Evolutionary conservation across 139 green algal genomes (phyloP).

Genomic region (Parachlorella kessleri): DNA sequence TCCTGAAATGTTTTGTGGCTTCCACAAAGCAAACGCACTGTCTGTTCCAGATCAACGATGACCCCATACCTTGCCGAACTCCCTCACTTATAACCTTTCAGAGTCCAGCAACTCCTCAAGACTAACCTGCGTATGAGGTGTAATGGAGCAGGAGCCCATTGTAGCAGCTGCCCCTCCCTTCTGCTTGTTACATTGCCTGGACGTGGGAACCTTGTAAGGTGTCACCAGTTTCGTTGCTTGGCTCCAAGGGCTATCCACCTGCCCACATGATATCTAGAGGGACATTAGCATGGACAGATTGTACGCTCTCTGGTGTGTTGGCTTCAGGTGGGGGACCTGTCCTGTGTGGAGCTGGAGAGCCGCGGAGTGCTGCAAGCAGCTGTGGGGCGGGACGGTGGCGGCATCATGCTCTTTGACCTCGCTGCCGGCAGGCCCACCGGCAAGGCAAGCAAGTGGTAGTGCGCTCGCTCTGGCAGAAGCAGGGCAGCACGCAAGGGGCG

Average conservation of each 20-base stretch:
- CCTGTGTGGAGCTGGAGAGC: constrained; percentile 28
- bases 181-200: neutral
- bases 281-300: too few species aligned
- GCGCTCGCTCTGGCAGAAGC: neutral
- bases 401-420: constrained; percentile 40
- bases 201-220: neutral
- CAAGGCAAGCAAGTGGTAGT: neutral
- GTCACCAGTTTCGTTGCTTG: too few species aligned
- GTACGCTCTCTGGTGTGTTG: neutral
- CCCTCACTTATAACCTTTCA: too few species aligned
- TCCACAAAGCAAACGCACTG: too few species aligned
- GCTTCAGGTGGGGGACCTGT: constrained; percentile 29
- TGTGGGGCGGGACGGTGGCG: constrained; percentile 30
- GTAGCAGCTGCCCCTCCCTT: neutral
- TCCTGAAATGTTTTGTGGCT: too few species aligned
- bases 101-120: too few species aligned
- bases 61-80: too few species aligned
- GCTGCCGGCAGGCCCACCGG: constrained; percentile 11
- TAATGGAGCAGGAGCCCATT: too few species aligned
- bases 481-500: too few species aligned
- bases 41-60: too few species aligned
- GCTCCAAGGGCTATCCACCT: too few species aligned
- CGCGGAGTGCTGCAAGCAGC: constrained; percentile 7
- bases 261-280: neutral
- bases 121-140: too few species aligned